Percentiles rank a stretch among this genome's conserved stretches.
Conservation (phyloP, 805 yeast genomes). For the Wickerhamomyces mucosus region DNA sequence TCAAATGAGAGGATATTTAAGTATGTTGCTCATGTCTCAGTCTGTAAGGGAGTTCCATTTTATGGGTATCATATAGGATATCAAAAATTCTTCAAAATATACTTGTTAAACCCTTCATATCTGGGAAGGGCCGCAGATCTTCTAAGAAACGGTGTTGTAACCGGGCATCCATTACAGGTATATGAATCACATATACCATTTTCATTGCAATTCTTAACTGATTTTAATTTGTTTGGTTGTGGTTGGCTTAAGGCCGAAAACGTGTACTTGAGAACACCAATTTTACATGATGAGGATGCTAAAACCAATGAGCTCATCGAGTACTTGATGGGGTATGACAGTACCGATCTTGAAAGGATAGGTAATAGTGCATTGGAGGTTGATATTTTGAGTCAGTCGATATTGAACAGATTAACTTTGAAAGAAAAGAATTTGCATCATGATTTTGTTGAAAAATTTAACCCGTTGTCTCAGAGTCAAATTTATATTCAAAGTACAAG, state of each 20-base stretch:
- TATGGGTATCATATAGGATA: conserved; percentile 75
- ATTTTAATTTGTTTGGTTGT: conserved; percentile 79
- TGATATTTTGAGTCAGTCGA: conserved; percentile 54
- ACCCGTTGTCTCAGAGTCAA: conserved; percentile 7
- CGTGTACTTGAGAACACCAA: conserved; percentile 50
- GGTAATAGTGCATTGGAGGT: conserved; percentile 62
- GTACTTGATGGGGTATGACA: conserved; percentile 22
- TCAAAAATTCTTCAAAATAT: conserved; percentile 57
- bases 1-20: conserved; percentile 18
- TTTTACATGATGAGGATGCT: conserved; percentile 26
- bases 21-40: conserved; percentile 47
- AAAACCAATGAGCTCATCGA: conserved; percentile 24
- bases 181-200: conserved; percentile 80
- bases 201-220: conserved; percentile 67
- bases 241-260: conserved; percentile 51
- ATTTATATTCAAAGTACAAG: conserved; percentile 37
- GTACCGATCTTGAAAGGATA: conserved; percentile 33
- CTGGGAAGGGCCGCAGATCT: conserved; percentile 43
- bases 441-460: conserved; percentile 32
- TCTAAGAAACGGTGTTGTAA: conserved; percentile 33
- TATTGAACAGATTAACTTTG: conserved; percentile 43
- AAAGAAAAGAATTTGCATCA: conserved; percentile 40
- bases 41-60: conserved; percentile 71
- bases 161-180: conserved; percentile 32
- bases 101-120: conserved; percentile 54